These are phyloP conservation scores for Asterophora lycoperdoides DNA, from an alignment of 768 basidiomycete species.

Conservation along the genomic window DNA sequence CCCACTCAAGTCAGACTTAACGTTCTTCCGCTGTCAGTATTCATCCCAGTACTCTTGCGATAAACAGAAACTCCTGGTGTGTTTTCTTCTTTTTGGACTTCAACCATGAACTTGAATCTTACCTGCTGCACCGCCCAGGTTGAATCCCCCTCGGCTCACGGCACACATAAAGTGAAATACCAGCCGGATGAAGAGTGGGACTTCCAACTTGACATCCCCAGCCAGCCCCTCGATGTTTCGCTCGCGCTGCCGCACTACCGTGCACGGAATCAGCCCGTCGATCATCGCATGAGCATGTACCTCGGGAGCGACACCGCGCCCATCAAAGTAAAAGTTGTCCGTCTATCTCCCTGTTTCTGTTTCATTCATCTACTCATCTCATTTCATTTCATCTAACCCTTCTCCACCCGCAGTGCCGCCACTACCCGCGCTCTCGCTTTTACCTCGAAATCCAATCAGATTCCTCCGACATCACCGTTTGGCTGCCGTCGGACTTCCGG, in stretches of 20 bases:
- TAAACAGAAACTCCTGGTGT: conserved; percentile 16
- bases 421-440: conserved; percentile 48
- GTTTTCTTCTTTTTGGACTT: background rate
- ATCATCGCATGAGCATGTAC: conserved; percentile 70
- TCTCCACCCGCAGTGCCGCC: conserved; percentile 47
- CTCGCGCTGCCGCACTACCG: conserved; percentile 77
- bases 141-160: conserved; percentile 29
- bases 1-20: conserved; percentile 6
- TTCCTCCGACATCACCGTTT: conserved; percentile 69
- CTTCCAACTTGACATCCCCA: conserved; percentile 51
- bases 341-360: conserved; percentile 26
- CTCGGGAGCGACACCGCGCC: conserved; percentile 47
- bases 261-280: conserved; percentile 65
- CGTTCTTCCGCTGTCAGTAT: conserved; percentile 8
- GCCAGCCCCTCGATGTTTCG: conserved; percentile 55
- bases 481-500: conserved; percentile 76
- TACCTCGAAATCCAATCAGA: conserved; percentile 61
- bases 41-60: conserved; percentile 12
- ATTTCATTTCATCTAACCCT: too few relatives aligned
- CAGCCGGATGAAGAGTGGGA: conserved; percentile 60
- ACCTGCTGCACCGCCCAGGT: conserved; percentile 16
- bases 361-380: conserved; percentile 6
- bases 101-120: background rate
- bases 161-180: conserved; percentile 65
- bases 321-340: conserved; percentile 69